Evolutionary conservation across 495 filamentous ascomycete species (phyloP).

Genomic region (Daldinia bambusicola): DNA sequence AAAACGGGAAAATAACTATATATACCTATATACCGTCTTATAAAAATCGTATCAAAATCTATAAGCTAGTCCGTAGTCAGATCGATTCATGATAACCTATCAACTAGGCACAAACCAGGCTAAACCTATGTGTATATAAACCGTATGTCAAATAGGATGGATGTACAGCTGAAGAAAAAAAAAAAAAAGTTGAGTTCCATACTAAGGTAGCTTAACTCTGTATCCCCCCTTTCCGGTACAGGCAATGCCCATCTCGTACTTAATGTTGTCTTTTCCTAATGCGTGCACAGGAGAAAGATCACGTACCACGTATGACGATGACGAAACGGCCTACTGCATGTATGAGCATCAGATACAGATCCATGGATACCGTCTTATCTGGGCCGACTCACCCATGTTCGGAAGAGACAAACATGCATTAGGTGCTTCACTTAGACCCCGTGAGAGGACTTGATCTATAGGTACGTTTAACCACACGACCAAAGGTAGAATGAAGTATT

Average conservation of each 20-base stretch:
- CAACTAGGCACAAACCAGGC: not conserved
- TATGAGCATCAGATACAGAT: slow-evolving; percentile 12
- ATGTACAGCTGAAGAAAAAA: not conserved
- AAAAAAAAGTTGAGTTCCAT: no score
- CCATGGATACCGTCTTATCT: not conserved
- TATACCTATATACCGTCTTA: no score
- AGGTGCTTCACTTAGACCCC: not conserved
- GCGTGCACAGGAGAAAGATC: slow-evolving; percentile 3
- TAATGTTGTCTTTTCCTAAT: slow-evolving; percentile 6
- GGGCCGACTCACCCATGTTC: not conserved
- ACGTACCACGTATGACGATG: slow-evolving; percentile 28
- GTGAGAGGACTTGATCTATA: not conserved
- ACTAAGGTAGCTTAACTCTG: not conserved
- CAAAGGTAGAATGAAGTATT: not conserved
- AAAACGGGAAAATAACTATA: no score
- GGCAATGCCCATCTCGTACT: slow-evolving; percentile 1
- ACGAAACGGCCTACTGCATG: slow-evolving; percentile 34
- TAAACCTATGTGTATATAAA: no score
- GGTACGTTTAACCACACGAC: not conserved
- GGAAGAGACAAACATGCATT: slow-evolving; percentile 14
- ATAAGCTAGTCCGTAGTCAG: not conserved
- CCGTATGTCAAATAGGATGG: not conserved
- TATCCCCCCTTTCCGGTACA: not conserved
- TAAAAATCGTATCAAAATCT: no score
- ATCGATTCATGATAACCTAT: not conserved